Base-by-base conservation (phyloP, 2,329 filamentous ascomycete species). In the Uncinocarpus reesii region DNA sequence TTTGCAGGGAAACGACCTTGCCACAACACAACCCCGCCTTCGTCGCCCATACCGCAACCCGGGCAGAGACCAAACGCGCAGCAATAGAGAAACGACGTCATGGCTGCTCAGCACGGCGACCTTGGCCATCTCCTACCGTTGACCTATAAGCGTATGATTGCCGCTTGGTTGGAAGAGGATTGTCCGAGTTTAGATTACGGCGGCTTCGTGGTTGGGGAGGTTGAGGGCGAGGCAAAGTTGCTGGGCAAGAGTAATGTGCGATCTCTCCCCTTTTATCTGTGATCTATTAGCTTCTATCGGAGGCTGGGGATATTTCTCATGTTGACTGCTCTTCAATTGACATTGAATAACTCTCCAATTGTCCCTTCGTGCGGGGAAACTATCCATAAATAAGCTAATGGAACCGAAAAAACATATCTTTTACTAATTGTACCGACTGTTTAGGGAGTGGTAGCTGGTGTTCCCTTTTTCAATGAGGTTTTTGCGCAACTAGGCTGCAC, bases 151-250 rank as follows among this genome's bases (percentile, higher is more conserved):
- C 76, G 81, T 42, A 78, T 82, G 56, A 79, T 95, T 54, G 78
- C 82, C 20, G 71, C 78, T 60, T 98, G 92, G 92, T 83, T 95
- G 11, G 85, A 88, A 60, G 92, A 98, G 70, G 92, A 98, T 71
- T 93, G 88, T 2, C 92, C 92, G 3, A 92, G 86, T 46, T 90
- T 95, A 69, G 92, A 98, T 74, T 95, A 95, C 65, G 92, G 86
- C 60, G 92, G 92, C 52, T 98, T 94, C 66, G 92, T 98, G 5
- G 92, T 98, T 20, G 92, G 92, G 43, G 69, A 71, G 53, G 63
- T 65, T 5, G 58, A 63, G 4, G 62, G 64, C 3, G 67, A 70
- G 54, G 69, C 69, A n/a, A 60, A 57, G 55, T 58, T 81, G 16
- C 62, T 81, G 18, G 78, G 78, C 2, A 81, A 81, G 61, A 75